Percentiles rank a stretch among this genome's conserved stretches.
Evolutionary conservation across 129 eudicot genomes (phyloP).

Genomic region (Solidago caesia): DNA sequence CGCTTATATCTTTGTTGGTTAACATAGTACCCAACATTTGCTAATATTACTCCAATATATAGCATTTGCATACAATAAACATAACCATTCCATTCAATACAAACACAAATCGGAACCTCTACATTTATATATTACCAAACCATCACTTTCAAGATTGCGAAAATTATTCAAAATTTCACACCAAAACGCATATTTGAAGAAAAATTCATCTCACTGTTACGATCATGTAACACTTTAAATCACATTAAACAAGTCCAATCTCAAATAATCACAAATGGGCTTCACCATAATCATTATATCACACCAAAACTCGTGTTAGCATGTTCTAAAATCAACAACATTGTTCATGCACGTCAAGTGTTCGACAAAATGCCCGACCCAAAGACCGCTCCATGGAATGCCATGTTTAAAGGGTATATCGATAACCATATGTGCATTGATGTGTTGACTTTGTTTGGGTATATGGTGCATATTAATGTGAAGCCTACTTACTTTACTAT

Average conservation of each 20-base stretch:
- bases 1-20: no score
- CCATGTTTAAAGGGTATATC: conserved; percentile 67
- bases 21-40: no score
- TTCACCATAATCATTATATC: conserved; percentile 39
- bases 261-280: conserved; percentile 50
- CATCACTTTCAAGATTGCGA: conserved; percentile 40
- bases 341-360: conserved; percentile 52
- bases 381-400: conserved; percentile 53
- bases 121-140: not conserved
- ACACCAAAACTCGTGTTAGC: conserved; percentile 45
- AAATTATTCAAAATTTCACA: conserved; percentile 28
- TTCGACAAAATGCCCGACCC: conserved; percentile 60
- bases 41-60: no score
- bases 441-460: conserved; percentile 40
- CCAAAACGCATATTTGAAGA: conserved; percentile 47
- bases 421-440: conserved; percentile 41
- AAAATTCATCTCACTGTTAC: conserved; percentile 47
- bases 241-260: conserved; percentile 56
- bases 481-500: conserved; percentile 57
- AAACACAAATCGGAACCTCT: not conserved
- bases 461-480: conserved; percentile 46
- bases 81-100: no score
- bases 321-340: conserved; percentile 32
- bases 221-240: conserved; percentile 55
- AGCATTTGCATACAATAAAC: no score